These are phyloP conservation scores for Nectriaceae sp. DNA, from an alignment of 2,329 filamentous ascomycete species.

Conservation along the genomic window DNA sequence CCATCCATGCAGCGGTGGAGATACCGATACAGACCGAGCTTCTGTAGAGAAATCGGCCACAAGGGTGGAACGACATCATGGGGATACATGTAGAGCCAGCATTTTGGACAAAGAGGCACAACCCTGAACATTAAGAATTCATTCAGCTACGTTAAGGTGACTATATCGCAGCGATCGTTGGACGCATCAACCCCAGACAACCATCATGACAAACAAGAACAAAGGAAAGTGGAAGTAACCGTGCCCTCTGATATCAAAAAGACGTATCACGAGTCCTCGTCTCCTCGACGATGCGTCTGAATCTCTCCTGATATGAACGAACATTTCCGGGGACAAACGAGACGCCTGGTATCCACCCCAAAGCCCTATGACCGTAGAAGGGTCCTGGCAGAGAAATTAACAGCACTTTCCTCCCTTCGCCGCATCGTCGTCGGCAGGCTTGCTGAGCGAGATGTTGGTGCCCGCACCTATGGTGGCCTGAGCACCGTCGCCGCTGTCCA, in stretches of 20 bases:
- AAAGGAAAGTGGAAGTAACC: slow-evolving; percentile 43
- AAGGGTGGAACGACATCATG: too few relatives aligned
- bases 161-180: slow-evolving; percentile 39
- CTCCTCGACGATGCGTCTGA: slow-evolving; percentile 33
- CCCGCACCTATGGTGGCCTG: slow-evolving; percentile 79
- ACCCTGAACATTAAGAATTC: slow-evolving; percentile 39
- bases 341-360: slow-evolving; percentile 36
- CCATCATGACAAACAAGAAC: slow-evolving; percentile 41
- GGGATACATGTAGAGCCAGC: too few relatives aligned
- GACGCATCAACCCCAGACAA: slow-evolving; percentile 39
- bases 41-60: too few relatives aligned
- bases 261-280: slow-evolving; percentile 38
- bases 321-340: slow-evolving; percentile 36
- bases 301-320: slow-evolving; percentile 35
- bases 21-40: too few relatives aligned
- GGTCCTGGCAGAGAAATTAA: slow-evolving; percentile 46
- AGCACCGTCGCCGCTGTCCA: slow-evolving; percentile 83
- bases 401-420: slow-evolving; percentile 83
- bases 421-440: slow-evolving; percentile 74
- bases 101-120: too few relatives aligned
- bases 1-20: too few relatives aligned
- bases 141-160: slow-evolving; percentile 42
- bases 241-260: slow-evolving; percentile 44
- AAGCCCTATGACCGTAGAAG: slow-evolving; percentile 29
- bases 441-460: slow-evolving; percentile 83